A percentile compares a stretch with the other conserved stretches of the same genome.
Evolutionary conservation across 164 flowering plant species (phyloP).

Genomic region (Annona squamosa): DNA sequence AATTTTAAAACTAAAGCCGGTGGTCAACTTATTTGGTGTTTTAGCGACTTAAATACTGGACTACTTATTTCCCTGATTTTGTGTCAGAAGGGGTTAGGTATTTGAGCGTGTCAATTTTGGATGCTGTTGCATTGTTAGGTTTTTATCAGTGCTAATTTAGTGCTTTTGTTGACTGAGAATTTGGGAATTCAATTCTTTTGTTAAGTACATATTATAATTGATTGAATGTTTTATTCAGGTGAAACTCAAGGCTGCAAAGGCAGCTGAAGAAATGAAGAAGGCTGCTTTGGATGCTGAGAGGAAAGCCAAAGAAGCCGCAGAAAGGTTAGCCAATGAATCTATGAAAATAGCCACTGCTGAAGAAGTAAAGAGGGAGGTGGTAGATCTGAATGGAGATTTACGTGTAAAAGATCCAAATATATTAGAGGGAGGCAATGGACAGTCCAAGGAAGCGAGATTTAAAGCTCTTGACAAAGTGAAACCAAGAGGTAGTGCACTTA

Average conservation of each 20-base stretch:
- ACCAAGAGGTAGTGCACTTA: conserved; percentile 30
- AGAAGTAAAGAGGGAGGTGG: neutral
- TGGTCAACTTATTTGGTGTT: neutral
- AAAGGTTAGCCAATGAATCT: conserved; percentile 32
- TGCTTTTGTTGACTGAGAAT: neutral
- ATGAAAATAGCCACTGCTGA: conserved; percentile 9
- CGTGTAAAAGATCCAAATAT: conserved; percentile 19
- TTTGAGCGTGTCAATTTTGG: neutral
- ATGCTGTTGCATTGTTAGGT: neutral
- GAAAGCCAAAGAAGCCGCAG: conserved; percentile 60
- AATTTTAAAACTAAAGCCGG: neutral
- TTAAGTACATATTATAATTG: neutral
- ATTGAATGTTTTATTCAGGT: conserved; percentile 31
- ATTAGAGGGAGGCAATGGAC: conserved; percentile 8
- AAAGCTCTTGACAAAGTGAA: conserved; percentile 7
- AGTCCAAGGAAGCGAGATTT: conserved; percentile 3
- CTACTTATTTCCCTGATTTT: neutral
- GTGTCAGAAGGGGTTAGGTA: neutral
- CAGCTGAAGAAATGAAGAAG: conserved; percentile 54
- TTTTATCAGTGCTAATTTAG: neutral
- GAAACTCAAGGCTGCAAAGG: conserved; percentile 34
- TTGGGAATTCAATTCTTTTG: neutral
- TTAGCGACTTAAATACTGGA: neutral
- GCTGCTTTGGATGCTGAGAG: conserved; percentile 64
- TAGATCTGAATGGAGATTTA: neutral